phyloP scores from a whole-genome alignment of 208 protist species.

The Acanthamoeba culbertsoni region DNA sequence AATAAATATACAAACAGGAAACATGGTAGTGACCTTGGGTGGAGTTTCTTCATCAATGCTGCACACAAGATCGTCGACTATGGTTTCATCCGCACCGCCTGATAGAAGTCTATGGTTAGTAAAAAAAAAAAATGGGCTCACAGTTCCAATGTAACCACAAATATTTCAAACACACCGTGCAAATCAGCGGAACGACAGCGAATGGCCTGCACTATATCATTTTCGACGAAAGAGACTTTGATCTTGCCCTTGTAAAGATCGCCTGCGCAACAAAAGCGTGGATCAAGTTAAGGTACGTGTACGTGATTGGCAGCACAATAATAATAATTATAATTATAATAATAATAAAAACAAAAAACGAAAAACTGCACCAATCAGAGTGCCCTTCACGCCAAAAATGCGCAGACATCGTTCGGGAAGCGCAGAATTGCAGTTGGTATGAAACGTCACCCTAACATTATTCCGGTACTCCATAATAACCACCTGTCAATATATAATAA shows the following conservation, averaged over 20 bases:
- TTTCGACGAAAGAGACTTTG: background rate
- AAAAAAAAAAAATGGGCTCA: background rate
- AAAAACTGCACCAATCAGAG: background rate
- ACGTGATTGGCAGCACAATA: background rate
- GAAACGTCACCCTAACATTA: constrained; percentile 6
- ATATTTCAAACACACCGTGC: background rate
- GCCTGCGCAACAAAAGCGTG: background rate
- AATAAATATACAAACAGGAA: background rate
- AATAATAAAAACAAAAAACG: background rate
- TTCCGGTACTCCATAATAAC: constrained; percentile 52
- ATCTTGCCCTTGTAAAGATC: constrained; percentile 30
- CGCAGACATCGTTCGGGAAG: background rate
- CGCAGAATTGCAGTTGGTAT: constrained; percentile 39
- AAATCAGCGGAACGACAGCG: background rate
- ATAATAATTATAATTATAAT: constrained; percentile 2
- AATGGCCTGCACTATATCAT: background rate
- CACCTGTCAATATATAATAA: background rate
- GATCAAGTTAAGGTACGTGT: too few relatives aligned
- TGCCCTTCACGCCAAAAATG: background rate
- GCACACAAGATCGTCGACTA: constrained; percentile 5
- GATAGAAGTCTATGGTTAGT: background rate
- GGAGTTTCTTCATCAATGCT: background rate
- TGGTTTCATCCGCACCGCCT: constrained; percentile 15
- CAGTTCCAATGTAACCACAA: background rate
- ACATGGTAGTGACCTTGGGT: background rate